Conservation (phyloP, 805 yeast species). For the Wickerhamomyces canadensis region DNA sequence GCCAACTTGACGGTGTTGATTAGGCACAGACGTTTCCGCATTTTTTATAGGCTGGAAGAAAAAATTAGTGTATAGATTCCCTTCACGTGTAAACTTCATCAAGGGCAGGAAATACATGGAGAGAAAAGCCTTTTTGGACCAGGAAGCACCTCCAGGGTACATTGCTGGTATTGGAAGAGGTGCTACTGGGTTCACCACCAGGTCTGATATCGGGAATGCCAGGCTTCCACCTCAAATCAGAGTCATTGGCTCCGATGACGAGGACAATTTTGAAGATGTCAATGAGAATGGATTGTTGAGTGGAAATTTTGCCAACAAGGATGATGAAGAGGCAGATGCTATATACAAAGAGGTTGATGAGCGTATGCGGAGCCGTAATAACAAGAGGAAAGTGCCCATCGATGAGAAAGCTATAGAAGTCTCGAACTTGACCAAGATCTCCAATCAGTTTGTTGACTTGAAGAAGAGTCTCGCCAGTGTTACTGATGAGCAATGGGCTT, state of each 20-base stretch:
- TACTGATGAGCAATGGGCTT: constrained; percentile 70
- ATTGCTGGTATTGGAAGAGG: constrained; percentile 94
- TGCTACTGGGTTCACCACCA: constrained; percentile 86
- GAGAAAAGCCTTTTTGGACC: constrained; percentile 64
- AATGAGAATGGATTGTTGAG: constrained; percentile 26
- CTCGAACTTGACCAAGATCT: constrained; percentile 24
- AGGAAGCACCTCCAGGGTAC: constrained; percentile 85
- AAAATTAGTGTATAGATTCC: too few relatives aligned
- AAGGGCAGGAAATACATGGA: constrained; percentile 34
- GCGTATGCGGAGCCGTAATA: constrained; percentile 32
- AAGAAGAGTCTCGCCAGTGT: constrained; percentile 57
- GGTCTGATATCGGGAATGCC: constrained; percentile 64
- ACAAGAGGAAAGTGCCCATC: constrained; percentile 15
- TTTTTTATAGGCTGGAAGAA: background rate
- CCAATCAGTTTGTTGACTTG: constrained; percentile 60
- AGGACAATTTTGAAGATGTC: constrained; percentile 17
- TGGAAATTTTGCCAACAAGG: constrained; percentile 36
- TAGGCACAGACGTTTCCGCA: too few relatives aligned
- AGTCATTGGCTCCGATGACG: constrained; percentile 18
- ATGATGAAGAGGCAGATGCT: constrained; percentile 74
- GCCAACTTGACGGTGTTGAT: too few relatives aligned
- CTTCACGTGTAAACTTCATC: too few relatives aligned
- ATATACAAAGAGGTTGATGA: constrained; percentile 65
- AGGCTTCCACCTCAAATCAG: constrained; percentile 26
- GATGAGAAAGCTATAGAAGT: constrained; percentile 22